Percentiles rank a stretch among this genome's conserved stretches.
Conservation (phyloP, 495 filamentous ascomycete genomes). For the Podospora australis region DNA sequence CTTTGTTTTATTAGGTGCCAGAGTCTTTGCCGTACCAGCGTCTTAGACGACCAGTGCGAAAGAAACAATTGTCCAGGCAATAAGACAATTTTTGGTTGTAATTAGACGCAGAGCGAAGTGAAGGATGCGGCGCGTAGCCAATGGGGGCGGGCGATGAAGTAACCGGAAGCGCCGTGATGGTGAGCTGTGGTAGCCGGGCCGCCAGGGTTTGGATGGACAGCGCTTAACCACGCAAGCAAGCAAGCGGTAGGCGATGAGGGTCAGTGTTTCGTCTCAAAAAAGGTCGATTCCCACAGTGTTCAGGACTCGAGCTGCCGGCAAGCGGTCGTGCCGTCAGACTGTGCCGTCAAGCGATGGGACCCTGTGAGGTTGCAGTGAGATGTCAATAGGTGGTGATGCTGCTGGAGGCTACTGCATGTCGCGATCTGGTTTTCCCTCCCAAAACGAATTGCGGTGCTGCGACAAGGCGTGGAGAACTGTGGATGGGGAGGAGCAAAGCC, state of each 20-base stretch:
- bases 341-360: constrained; percentile 9
- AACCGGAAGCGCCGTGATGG: constrained; percentile 31
- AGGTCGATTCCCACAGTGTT: constrained; percentile 3
- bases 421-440: no score
- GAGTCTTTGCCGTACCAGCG: not conserved
- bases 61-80: no score
- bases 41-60: not conserved
- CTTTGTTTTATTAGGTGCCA: not conserved
- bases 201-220: constrained; percentile 24
- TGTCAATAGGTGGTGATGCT: not conserved
- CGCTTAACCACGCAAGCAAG: constrained; percentile 26
- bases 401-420: no score
- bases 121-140: constrained; percentile 20
- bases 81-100: constrained; percentile 1
- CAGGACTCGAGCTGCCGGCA: no score
- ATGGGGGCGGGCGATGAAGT: constrained; percentile 16
- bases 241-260: not conserved
- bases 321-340: not conserved
- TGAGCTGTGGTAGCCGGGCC: constrained; percentile 6
- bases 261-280: not conserved
- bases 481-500: not conserved
- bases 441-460: no score
- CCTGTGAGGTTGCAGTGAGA: not conserved
- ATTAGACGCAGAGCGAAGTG: constrained; percentile 12
- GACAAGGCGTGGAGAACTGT: not conserved